Base-by-base conservation (phyloP, 371 early-diverging fungal genomes). In the Parasitella parasitica region DNA sequence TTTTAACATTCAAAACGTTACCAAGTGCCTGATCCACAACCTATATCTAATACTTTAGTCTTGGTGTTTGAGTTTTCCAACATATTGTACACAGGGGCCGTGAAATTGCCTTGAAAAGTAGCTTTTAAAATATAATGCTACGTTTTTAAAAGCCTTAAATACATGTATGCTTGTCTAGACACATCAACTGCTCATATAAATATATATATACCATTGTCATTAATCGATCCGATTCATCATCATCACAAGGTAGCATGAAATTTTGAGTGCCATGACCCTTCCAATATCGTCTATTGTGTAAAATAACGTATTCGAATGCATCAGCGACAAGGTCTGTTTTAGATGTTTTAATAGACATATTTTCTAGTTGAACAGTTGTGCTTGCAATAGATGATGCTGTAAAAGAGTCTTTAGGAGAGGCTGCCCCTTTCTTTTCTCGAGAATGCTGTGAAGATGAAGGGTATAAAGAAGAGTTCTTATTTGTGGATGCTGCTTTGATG, bases 11-110 rank as follows among this genome's bases (percentile, higher is more conserved):
- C 13, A 18, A 49, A 24, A 54, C n/a, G n/a, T 4, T 72, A 76
- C 76, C 79, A 78, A 28, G 79, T 78, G 26, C 79, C 79, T 22
- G 76, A 59, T 18, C 79, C 79, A 68, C 72, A 68, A 1, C 79
- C 79, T 34, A 78, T 72, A 36, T 78, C 79, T 2, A 78, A 41
- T 7, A 75, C 69, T 41, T 71, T 68, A 2, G 64, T 37, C 12
- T 62, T 67, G n/a, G 15, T 46, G 35, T 9, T 54, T 41, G 15
- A 24, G 1, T 48, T 51, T 16, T 46, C 18, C 4, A 69, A 12
- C 13, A 57, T n/a, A 13, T 50, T 18, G 28, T 54, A 24, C 1
- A 75, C 57, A 24, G 78, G 78, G 1, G 78, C 64, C 12, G 61
- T 67, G 30, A 72, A 75, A 49, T 73, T 78, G 9, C 71, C 64